phyloP scores from a whole-genome alignment of 2,329 filamentous ascomycete genomes.

The Pseudogymnoascus sp. region DNA sequence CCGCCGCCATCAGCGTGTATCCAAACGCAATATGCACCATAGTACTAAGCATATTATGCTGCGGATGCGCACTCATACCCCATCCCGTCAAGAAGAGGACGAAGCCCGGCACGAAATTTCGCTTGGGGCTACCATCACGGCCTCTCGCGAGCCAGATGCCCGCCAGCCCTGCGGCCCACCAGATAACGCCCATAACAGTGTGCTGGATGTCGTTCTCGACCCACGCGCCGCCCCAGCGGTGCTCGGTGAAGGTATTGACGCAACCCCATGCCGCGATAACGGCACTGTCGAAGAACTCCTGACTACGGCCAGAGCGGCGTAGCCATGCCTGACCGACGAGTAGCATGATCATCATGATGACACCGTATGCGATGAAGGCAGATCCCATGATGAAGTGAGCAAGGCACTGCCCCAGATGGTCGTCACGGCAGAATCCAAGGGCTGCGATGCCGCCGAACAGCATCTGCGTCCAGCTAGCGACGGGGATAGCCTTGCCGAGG shows the following conservation, averaged over 20 bases:
- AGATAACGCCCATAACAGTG: constrained; percentile 98
- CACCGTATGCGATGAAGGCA: constrained; percentile 90
- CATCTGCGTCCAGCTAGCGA: constrained; percentile 89
- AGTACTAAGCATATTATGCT: constrained; percentile 73
- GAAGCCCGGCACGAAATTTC: constrained; percentile 87
- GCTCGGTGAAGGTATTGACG: constrained; percentile 97
- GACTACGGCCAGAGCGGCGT: constrained; percentile 70
- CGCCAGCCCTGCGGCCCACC: constrained; percentile 90
- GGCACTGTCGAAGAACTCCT: constrained; percentile 92
- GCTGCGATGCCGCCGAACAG: constrained; percentile 90
- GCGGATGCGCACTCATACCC: constrained; percentile 89
- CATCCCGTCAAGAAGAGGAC: constrained; percentile 90
- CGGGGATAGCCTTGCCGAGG: constrained; percentile 77
- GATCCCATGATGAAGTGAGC: constrained; percentile 99
- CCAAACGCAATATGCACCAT: constrained; percentile 87
- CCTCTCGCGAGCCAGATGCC: constrained; percentile 88
- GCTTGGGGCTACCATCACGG: constrained; percentile 74
- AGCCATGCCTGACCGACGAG: constrained; percentile 86
- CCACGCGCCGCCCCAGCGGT: constrained; percentile 86
- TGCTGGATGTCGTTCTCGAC: constrained; percentile 93
- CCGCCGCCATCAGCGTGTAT: constrained; percentile 89
- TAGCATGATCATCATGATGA: constrained; percentile 76
- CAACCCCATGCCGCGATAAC: constrained; percentile 93
- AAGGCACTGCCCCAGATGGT: constrained; percentile 84
- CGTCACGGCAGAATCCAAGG: constrained; percentile 84